These are phyloP conservation scores for Solanum medicagineum DNA, from an alignment of 257 asterid genomes.

Conservation along the genomic window DNA sequence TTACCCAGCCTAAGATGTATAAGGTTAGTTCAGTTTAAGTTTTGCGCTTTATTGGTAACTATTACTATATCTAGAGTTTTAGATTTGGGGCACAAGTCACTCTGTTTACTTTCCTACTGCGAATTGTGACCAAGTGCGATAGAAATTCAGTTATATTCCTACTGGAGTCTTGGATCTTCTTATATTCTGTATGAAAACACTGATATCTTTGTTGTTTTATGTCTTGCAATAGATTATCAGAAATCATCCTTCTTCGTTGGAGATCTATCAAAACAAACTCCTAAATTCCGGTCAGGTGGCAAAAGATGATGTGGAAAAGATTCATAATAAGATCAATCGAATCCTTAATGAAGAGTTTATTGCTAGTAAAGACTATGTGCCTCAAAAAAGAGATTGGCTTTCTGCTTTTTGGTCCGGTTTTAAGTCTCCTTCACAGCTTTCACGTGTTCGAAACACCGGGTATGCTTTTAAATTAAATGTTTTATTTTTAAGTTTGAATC, in stretches of 20 bases:
- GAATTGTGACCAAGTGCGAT: neutral
- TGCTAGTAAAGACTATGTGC: slow-evolving; percentile 19
- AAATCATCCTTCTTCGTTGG: slow-evolving; percentile 19
- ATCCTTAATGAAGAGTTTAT: slow-evolving; percentile 18
- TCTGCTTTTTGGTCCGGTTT: slow-evolving; percentile 19
- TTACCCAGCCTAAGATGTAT: slow-evolving; percentile 77
- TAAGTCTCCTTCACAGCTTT: slow-evolving; percentile 22
- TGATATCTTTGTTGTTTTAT: neutral
- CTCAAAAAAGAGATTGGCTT: slow-evolving; percentile 20
- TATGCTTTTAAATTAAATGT: neutral
- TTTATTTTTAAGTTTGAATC: neutral
- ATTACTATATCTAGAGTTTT: neutral
- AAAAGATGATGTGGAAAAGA: slow-evolving; percentile 13
- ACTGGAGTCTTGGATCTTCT: neutral
- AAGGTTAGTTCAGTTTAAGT: slow-evolving; percentile 29
- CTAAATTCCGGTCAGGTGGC: slow-evolving; percentile 9
- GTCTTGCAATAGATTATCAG: slow-evolving; percentile 7
- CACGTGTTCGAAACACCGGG: slow-evolving; percentile 24
- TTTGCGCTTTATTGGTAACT: neutral
- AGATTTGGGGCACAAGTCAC: neutral
- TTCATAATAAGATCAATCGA: slow-evolving; percentile 6
- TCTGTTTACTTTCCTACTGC: neutral
- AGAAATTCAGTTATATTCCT: neutral
- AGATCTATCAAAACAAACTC: slow-evolving; percentile 17
- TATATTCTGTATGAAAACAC: neutral